Percentiles rank a stretch among this genome's conserved stretches.
Evolutionary conservation across 2,329 filamentous ascomycete genomes (phyloP).

Genomic region (Fusarium torreyae): DNA sequence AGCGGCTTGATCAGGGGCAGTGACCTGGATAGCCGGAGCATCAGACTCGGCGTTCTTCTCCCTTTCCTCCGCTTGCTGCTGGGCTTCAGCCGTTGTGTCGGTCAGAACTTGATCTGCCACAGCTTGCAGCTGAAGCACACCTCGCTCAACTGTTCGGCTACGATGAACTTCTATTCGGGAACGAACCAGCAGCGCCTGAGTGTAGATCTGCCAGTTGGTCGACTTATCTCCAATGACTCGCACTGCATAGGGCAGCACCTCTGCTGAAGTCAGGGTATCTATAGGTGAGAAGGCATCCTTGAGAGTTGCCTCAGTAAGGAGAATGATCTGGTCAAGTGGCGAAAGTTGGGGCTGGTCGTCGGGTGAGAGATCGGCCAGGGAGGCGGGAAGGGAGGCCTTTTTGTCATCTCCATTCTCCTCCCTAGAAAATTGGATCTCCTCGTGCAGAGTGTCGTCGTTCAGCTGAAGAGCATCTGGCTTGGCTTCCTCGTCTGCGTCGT

Average conservation of each 20-base stretch:
- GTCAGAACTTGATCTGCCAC: slow-evolving; percentile 95
- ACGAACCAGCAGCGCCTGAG: slow-evolving; percentile 89
- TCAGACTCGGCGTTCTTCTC: slow-evolving; percentile 50
- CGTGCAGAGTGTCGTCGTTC: slow-evolving; percentile 94
- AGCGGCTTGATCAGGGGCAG: slow-evolving; percentile 53
- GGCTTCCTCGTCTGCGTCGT: slow-evolving; percentile 45
- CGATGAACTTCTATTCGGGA: slow-evolving; percentile 91
- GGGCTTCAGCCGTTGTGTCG: slow-evolving; percentile 72
- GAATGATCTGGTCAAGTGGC: slow-evolving; percentile 89
- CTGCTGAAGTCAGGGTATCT: slow-evolving; percentile 90
- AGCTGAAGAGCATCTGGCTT: slow-evolving; percentile 80
- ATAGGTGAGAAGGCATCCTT: slow-evolving; percentile 89
- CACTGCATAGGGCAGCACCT: slow-evolving; percentile 91
- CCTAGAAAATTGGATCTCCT: slow-evolving; percentile 85
- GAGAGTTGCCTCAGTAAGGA: slow-evolving; percentile 89
- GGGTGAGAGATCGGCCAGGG: slow-evolving; percentile 77
- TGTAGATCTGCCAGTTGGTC: slow-evolving; percentile 98
- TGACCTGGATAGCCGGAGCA: slow-evolving; percentile 64
- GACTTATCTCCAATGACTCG: slow-evolving; percentile 90
- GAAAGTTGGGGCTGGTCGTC: slow-evolving; percentile 86
- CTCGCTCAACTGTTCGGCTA: slow-evolving; percentile 89
- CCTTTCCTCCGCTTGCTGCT: slow-evolving; percentile 48
- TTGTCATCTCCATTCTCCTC: slow-evolving; percentile 59
- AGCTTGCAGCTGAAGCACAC: slow-evolving; percentile 92
- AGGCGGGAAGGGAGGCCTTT: slow-evolving; percentile 66